Percentiles rank a stretch among this genome's conserved stretches.
phyloP scores from a whole-genome alignment of 2,329 filamentous ascomycete genomes.

The Chrysoporthe austroafricana region DNA sequence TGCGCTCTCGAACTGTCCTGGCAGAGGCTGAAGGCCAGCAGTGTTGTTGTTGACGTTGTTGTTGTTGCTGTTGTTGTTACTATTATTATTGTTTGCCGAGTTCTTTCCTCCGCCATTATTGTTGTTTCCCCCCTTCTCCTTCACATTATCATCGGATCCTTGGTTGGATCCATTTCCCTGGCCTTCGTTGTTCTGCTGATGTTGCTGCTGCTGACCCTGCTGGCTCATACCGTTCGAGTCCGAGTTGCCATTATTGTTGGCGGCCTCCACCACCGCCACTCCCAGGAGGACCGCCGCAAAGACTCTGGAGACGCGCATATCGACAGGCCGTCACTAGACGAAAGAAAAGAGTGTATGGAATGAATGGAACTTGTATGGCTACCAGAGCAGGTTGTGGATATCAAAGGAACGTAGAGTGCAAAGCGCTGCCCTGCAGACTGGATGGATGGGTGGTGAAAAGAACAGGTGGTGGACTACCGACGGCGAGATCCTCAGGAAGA shows the following conservation, averaged over 20 bases:
- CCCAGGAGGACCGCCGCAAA: constrained; percentile 34
- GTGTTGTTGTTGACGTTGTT: constrained; percentile 11
- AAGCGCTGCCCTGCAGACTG: constrained; percentile 27
- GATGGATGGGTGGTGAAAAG: constrained; percentile 15
- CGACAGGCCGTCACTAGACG: constrained; percentile 17
- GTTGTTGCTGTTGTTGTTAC: constrained; percentile 14
- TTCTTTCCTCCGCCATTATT: constrained; percentile 11
- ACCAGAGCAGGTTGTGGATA: constrained; percentile 20
- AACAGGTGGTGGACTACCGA: constrained; percentile 4
- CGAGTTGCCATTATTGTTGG: constrained; percentile 21
- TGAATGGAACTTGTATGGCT: constrained; percentile 8
- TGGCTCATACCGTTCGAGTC: constrained; percentile 17
- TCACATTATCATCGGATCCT: constrained; percentile 12
- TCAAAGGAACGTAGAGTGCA: constrained; percentile 9
- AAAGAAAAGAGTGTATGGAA: constrained; percentile 3
- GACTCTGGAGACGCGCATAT: constrained; percentile 34
- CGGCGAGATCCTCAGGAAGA: background rate
- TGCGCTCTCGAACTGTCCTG: constrained; percentile 13
- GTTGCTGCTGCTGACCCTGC: constrained; percentile 11
- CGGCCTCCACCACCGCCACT: constrained; percentile 31
- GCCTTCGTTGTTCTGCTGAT: background rate
- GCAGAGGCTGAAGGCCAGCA: constrained; percentile 22
- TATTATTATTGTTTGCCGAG: constrained; percentile 17
- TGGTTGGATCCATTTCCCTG: constrained; percentile 6
- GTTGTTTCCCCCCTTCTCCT: constrained; percentile 19